These are phyloP conservation scores for Triangularia verruculosa DNA, from an alignment of 2,329 filamentous ascomycete genomes.

Conservation along the genomic window DNA sequence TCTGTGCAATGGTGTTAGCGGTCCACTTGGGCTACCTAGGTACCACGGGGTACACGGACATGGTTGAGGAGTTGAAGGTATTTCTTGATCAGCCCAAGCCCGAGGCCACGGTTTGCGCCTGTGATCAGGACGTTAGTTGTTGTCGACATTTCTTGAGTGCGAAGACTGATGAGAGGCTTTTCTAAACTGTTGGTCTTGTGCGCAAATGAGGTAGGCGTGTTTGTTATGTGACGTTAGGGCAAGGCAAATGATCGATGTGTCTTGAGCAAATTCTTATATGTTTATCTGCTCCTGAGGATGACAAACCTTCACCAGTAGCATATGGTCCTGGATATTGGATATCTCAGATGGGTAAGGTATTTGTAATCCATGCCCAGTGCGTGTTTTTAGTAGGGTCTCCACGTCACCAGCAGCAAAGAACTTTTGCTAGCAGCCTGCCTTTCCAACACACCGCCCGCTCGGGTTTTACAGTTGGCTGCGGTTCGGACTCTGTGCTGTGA, in stretches of 20 bases:
- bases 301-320: not conserved
- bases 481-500: not conserved
- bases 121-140: conserved; percentile 34
- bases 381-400: not conserved
- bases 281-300: not conserved
- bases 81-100: conserved; percentile 33
- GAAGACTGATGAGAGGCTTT: not conserved
- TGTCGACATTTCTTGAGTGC: not conserved
- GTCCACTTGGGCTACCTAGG: not conserved
- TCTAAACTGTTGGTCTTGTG: too few relatives aligned
- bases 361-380: not conserved
- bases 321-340: too few relatives aligned
- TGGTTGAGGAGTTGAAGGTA: conserved; percentile 55
- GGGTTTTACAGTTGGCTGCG: not conserved
- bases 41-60: conserved; percentile 12
- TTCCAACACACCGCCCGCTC: not conserved
- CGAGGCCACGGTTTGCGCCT: conserved; percentile 40
- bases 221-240: too few relatives aligned
- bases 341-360: not conserved
- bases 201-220: too few relatives aligned
- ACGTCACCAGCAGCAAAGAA: not conserved
- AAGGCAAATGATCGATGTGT: too few relatives aligned
- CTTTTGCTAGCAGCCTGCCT: not conserved
- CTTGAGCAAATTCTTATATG: too few relatives aligned
- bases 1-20: not conserved